These are phyloP conservation scores for Russula brevipes DNA, from an alignment of 768 basidiomycete genomes.

Conservation along the genomic window DNA sequence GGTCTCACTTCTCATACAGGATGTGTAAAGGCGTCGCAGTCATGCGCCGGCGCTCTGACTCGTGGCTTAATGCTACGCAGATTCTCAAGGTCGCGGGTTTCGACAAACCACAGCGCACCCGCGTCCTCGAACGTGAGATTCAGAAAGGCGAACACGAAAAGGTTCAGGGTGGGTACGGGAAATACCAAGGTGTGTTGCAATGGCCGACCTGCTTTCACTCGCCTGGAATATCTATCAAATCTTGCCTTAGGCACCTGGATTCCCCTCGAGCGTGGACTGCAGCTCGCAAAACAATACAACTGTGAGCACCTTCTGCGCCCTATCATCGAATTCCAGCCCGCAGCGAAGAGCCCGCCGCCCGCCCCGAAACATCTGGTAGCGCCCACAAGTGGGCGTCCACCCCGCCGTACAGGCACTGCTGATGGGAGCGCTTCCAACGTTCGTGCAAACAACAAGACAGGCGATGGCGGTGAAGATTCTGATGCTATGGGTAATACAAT, in stretches of 20 bases:
- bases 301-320: constrained; percentile 83
- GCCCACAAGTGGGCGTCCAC: constrained; percentile 47
- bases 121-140: constrained; percentile 94
- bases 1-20: constrained; percentile 48
- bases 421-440: constrained; percentile 30
- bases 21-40: constrained; percentile 95
- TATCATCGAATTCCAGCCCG: constrained; percentile 90
- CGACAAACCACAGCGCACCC: constrained; percentile 96
- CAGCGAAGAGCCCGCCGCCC: constrained; percentile 84
- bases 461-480: constrained; percentile 48
- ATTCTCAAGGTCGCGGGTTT: constrained; percentile 99
- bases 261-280: constrained; percentile 84
- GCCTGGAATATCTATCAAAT: background rate
- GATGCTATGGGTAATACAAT: constrained; percentile 54
- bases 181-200: constrained; percentile 84
- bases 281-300: constrained; percentile 86
- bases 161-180: constrained; percentile 98
- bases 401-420: constrained; percentile 29
- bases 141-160: constrained; percentile 99
- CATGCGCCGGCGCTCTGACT: constrained; percentile 94
- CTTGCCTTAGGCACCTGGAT: constrained; percentile 89
- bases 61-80: constrained; percentile 98
- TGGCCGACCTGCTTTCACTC: background rate
- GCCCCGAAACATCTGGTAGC: constrained; percentile 95
- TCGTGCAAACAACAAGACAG: constrained; percentile 53